A percentile compares a stretch with the other conserved stretches of the same genome.
Evolutionary conservation across 1,284 basidiomycete genomes (phyloP).

Genomic region (Earliella scabrosa): DNA sequence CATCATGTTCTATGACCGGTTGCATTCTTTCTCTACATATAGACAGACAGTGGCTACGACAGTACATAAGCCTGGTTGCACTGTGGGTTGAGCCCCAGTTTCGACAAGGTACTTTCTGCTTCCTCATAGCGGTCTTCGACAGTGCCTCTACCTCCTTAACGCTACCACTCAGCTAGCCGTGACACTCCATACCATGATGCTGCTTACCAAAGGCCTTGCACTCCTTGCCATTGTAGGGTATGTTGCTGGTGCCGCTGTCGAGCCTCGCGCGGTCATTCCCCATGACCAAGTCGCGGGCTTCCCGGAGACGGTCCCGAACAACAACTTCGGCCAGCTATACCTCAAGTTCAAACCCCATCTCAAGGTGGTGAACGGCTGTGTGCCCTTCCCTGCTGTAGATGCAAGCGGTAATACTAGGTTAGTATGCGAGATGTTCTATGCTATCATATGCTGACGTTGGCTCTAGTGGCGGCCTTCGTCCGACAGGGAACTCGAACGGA

Average conservation of each 20-base stretch:
- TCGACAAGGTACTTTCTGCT: too few relatives aligned
- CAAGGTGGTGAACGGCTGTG: slow-evolving; percentile 15
- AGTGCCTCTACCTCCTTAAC: too few relatives aligned
- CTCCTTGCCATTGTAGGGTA: background rate
- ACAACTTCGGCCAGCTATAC: slow-evolving; percentile 7
- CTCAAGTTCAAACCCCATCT: slow-evolving; percentile 16
- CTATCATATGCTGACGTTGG: too few relatives aligned
- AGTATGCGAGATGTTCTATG: background rate
- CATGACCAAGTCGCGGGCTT: slow-evolving; percentile 14
- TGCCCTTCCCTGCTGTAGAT: slow-evolving; percentile 14
- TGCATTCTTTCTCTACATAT: too few relatives aligned
- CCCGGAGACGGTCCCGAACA: slow-evolving; percentile 12
- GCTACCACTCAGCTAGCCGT: too few relatives aligned
- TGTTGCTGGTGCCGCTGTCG: background rate
- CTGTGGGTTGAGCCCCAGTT: too few relatives aligned
- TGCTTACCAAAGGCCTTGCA: background rate
- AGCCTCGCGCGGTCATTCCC: slow-evolving; percentile 6
- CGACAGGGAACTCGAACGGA: background rate
- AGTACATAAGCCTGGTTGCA: too few relatives aligned
- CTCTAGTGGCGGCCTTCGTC: slow-evolving; percentile 7
- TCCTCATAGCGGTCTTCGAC: too few relatives aligned
- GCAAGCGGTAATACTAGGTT: slow-evolving; percentile 12
- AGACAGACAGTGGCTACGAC: too few relatives aligned
- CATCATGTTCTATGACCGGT: too few relatives aligned
- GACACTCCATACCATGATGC: background rate